These are phyloP conservation scores for Monosporascus sp. DNA, from an alignment of 2,329 filamentous ascomycete genomes.

Conservation along the genomic window DNA sequence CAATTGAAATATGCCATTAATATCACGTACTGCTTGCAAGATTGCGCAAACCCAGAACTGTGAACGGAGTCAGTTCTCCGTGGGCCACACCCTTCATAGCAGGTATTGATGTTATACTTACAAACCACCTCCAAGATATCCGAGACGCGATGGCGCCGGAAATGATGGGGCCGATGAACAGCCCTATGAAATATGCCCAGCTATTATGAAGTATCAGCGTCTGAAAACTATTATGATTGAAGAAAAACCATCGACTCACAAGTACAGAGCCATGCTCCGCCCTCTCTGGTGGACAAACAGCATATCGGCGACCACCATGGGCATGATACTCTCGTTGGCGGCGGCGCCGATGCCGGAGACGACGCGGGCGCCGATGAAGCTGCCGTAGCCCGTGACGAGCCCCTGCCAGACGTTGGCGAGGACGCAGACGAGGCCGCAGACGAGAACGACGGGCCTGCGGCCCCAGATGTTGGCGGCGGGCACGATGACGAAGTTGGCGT, in stretches of 20 bases:
- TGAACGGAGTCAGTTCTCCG: neutral
- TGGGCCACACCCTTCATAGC: neutral
- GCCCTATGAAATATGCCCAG: conserved; percentile 27
- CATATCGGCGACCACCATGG: conserved; percentile 28
- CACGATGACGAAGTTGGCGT: conserved; percentile 29
- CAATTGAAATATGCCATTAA: neutral
- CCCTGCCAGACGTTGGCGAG: conserved; percentile 27
- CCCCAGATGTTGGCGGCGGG: conserved; percentile 27
- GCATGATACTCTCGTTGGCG: conserved; percentile 29
- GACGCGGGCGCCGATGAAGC: conserved; percentile 27
- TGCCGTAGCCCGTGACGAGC: conserved; percentile 23
- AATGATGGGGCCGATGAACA: conserved; percentile 29
- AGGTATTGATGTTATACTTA: conserved; percentile 8
- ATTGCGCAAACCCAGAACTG: conserved; percentile 30
- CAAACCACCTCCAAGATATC: conserved; percentile 28
- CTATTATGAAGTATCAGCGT: conserved; percentile 2
- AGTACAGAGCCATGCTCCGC: conserved; percentile 24
- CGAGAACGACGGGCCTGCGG: conserved; percentile 26
- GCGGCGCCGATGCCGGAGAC: conserved; percentile 27
- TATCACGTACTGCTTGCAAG: conserved; percentile 17
- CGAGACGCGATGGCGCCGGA: conserved; percentile 25
- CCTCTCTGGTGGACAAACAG: conserved; percentile 26
- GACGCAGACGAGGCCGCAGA: conserved; percentile 26
- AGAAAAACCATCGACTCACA: conserved; percentile 9
- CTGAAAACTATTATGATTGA: neutral